Base-by-base conservation (phyloP, 805 yeast genomes). In the Starmerella etchellsii region DNA sequence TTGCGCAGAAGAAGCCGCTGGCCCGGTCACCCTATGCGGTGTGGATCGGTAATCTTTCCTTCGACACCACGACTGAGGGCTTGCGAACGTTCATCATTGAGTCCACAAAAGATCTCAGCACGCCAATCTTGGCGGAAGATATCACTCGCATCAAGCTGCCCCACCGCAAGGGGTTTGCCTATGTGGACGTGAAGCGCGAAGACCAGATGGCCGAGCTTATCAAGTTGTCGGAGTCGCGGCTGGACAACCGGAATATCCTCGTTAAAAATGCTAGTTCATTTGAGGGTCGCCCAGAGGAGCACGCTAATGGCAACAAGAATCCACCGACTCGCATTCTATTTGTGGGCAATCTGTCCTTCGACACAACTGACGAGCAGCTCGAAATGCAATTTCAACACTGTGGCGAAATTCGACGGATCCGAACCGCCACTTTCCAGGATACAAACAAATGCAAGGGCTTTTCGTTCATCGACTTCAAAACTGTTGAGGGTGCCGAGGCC, bases 401-500 rank as follows among this genome's bases (percentile, higher is more conserved):
- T 63, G 96, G 97, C 30, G 85, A 81, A 48, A 88, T 93, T 44
- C 63, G 68, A 23, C 74, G 74, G 50, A 74, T 88, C 40, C 73
- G 98, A 60, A 88, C 87, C 93, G 97, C 97, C 3, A 87, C 98
- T n/a, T 88, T 88, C 62, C 85, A 91, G 62, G 98, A 88, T 58
- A 66, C 81, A 37, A 97, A 96, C 1, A 88, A 87, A 58, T 88
- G 97, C 67, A 91, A 91, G 61, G 97, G 97, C 2, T 88, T 88
- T 65, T 85, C 95, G 1, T 88, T 91, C 55, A 65, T 88, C 27
- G 97, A 88, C 60, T 88, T 87, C 63, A 72, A 67, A 47, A 78
- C 76, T 49, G 82, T 79, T 48, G 75, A 72, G 29, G 87, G 91
- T 8, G 87, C 95, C 24, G 81, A 91, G 0, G 68, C 68, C 28